These are phyloP conservation scores for Fennellomyces sp. DNA, from an alignment of 371 early-diverging fungal genomes.

Conservation along the genomic window DNA sequence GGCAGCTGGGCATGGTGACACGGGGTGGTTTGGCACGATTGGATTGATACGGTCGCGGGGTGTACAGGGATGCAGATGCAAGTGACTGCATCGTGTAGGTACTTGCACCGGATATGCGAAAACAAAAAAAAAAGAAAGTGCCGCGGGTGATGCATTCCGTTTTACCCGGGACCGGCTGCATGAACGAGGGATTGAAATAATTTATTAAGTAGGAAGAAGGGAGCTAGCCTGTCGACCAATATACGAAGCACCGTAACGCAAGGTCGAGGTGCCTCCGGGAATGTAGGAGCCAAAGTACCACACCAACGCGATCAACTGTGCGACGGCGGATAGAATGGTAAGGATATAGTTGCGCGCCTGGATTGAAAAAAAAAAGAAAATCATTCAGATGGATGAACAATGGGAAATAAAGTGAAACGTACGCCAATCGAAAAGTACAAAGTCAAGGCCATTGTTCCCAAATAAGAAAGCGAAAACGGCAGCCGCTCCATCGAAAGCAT, in stretches of 20 bases:
- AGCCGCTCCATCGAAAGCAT: conserved; percentile 61
- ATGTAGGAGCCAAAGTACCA: conserved; percentile 63
- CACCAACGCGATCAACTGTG: conserved; percentile 65
- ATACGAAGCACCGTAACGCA: conserved; percentile 49
- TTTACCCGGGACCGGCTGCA: no score
- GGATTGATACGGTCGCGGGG: no score
- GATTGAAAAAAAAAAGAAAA: background rate
- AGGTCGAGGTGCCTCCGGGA: conserved; percentile 52
- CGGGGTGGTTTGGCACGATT: no score
- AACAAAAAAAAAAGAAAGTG: background rate
- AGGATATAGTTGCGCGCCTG: conserved; percentile 52
- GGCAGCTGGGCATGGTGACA: no score
- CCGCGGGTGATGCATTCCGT: background rate
- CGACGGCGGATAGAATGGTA: conserved; percentile 59
- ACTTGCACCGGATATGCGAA: no score
- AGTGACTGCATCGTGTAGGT: no score
- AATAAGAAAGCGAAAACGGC: conserved; percentile 61
- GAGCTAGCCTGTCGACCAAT: conserved; percentile 52
- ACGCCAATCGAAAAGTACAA: conserved; percentile 63
- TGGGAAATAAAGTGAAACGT: conserved; percentile 17
- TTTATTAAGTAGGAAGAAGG: conserved; percentile 42
- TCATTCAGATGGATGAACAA: background rate
- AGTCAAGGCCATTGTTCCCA: conserved; percentile 64
- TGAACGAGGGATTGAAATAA: no score
- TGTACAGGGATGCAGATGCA: no score